Evolutionary conservation across 768 basidiomycete species (phyloP).

Genomic region (Leccinum sublutescens): DNA sequence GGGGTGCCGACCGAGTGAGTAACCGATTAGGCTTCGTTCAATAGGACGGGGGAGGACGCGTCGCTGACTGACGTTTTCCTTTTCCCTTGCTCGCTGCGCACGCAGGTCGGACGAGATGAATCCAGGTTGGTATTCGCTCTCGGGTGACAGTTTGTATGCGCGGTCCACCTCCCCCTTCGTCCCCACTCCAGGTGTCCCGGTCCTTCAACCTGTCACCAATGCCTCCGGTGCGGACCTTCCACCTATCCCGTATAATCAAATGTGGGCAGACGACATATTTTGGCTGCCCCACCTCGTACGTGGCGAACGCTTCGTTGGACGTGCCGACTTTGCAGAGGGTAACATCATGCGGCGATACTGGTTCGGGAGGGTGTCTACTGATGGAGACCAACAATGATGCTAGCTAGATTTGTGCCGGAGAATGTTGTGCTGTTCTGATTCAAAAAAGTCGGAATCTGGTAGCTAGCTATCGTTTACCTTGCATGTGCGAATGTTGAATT

Average conservation of each 20-base stretch:
- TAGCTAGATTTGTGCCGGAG: neutral
- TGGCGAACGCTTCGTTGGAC: conserved; percentile 43
- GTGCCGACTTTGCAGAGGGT: conserved; percentile 67
- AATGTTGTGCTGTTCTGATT: neutral
- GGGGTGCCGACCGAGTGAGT: conserved; percentile 69
- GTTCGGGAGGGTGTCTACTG: conserved; percentile 58
- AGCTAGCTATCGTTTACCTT: neutral
- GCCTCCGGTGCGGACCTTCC: conserved; percentile 13
- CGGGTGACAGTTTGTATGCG: conserved; percentile 21
- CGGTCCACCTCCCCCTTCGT: neutral
- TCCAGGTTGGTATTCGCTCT: conserved; percentile 70
- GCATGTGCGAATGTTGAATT: conserved; percentile 43
- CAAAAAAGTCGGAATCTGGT: neutral
- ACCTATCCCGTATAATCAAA: conserved; percentile 55
- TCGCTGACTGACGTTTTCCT: neutral
- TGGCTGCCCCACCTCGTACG: conserved; percentile 68
- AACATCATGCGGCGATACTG: conserved; percentile 73
- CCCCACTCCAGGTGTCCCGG: neutral
- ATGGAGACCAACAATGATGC: neutral
- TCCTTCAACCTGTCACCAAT: neutral
- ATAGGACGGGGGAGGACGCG: neutral
- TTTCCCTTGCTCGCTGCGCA: neutral
- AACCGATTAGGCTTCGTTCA: neutral
- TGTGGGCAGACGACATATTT: conserved; percentile 62
- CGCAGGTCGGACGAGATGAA: conserved; percentile 84